Evolutionary conservation across 768 basidiomycete genomes (phyloP).

Genomic region (Kwoniella sp.): DNA sequence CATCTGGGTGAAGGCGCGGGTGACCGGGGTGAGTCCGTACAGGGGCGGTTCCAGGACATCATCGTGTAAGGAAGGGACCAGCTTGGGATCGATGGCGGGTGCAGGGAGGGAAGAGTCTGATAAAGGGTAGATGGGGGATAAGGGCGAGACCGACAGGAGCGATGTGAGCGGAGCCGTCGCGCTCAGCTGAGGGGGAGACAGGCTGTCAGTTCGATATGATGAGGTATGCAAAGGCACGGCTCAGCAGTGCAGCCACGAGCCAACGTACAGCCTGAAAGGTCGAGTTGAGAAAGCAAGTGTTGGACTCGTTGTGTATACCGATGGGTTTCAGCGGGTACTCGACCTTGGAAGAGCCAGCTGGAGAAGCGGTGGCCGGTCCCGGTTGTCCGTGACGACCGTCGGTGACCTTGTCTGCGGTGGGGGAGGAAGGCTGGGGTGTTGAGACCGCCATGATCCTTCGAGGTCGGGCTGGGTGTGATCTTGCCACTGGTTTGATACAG

Average conservation of each 20-base stretch:
- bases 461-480: too few relatives aligned
- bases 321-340: conserved; percentile 35
- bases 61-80: conserved; percentile 41
- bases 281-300: conserved; percentile 93
- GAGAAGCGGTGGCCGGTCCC: not conserved
- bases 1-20: conserved; percentile 38
- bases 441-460: conserved; percentile 14
- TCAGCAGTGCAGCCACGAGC: not conserved
- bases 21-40: conserved; percentile 43
- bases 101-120: conserved; percentile 31
- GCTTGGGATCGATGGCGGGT: conserved; percentile 20
- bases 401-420: not conserved
- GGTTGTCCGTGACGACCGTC: not conserved
- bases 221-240: too few relatives aligned
- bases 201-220: too few relatives aligned
- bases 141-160: conserved; percentile 39
- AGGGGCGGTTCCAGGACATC: conserved; percentile 43
- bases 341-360: not conserved
- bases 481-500: too few relatives aligned
- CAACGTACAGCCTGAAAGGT: conserved; percentile 69
- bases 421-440: conserved; percentile 2
- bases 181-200: too few relatives aligned
- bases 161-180: conserved; percentile 37
- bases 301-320: conserved; percentile 50
- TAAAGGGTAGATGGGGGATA: conserved; percentile 53